Percentiles rank a stretch among this genome's conserved stretches.
phyloP scores from a whole-genome alignment of 371 early-diverging fungal genomes.

The Amoeboaphelidium occidentale region DNA sequence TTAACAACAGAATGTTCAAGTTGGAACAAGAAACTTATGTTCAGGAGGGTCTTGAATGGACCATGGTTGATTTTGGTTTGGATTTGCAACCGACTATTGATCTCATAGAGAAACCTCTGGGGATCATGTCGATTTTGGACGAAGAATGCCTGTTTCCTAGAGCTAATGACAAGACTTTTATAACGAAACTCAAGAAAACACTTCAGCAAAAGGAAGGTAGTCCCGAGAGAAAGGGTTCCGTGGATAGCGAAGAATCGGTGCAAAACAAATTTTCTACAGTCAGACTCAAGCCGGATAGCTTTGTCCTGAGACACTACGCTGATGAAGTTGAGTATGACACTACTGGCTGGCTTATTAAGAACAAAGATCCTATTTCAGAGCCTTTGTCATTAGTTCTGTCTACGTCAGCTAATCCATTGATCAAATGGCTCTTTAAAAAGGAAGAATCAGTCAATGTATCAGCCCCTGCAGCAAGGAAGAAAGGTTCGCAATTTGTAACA shows the following conservation, averaged over 20 bases:
- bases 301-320: slow-evolving; percentile 19
- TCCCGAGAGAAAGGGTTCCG: too few relatives aligned
- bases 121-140: slow-evolving; percentile 18
- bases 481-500: slow-evolving; percentile 10
- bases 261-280: slow-evolving; percentile 1
- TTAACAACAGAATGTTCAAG: slow-evolving; percentile 25
- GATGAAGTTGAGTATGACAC: slow-evolving; percentile 18
- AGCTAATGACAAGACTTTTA: slow-evolving; percentile 13
- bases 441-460: not conserved
- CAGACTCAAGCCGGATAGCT: slow-evolving; percentile 9
- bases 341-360: slow-evolving; percentile 17
- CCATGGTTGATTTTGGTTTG: slow-evolving; percentile 22
- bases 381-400: slow-evolving; percentile 4
- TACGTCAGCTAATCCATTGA: not conserved
- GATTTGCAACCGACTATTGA: slow-evolving; percentile 22
- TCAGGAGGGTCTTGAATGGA: slow-evolving; percentile 20
- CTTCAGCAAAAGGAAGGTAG: slow-evolving; percentile 3
- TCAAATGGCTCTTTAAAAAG: not conserved
- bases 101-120: slow-evolving; percentile 17
- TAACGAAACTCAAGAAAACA: slow-evolving; percentile 8
- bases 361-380: slow-evolving; percentile 17
- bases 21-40: slow-evolving; percentile 21
- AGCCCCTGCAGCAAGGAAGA: slow-evolving; percentile 4
- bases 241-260: too few relatives aligned
- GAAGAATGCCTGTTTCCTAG: slow-evolving; percentile 24